Evolutionary conservation across 1,284 basidiomycete species (phyloP).

Genomic region (Ustilago vetiveriae): DNA sequence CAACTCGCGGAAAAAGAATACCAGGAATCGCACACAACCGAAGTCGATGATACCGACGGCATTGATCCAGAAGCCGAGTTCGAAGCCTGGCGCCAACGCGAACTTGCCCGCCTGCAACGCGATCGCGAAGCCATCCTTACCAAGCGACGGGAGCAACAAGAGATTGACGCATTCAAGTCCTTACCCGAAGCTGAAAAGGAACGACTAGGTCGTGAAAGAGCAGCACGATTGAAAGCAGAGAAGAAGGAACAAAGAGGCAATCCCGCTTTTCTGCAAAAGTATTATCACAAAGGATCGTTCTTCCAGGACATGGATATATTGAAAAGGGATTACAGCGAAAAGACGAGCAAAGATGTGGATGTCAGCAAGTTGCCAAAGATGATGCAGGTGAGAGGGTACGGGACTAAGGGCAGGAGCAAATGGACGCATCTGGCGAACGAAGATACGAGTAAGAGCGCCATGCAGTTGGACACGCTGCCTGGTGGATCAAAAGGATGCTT

Average conservation of each 20-base stretch:
- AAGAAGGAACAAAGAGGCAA: conserved; percentile 76
- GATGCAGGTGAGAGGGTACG: conserved; percentile 97
- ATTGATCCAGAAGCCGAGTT: conserved; percentile 90
- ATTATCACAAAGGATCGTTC: conserved; percentile 99
- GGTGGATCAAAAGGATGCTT: conserved; percentile 79
- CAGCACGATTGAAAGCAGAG: conserved; percentile 10
- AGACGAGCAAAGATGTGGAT: conserved; percentile 82
- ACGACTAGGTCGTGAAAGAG: conserved; percentile 25
- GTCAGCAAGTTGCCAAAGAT: conserved; percentile 86
- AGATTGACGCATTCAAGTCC: conserved; percentile 86
- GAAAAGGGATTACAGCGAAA: conserved; percentile 86
- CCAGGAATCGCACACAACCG: conserved; percentile 77
- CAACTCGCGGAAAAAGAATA: conserved; percentile 88
- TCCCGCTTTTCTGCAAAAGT: conserved; percentile 94
- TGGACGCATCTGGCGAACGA: conserved; percentile 86
- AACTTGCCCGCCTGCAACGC: conserved; percentile 86
- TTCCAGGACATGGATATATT: conserved; percentile 90
- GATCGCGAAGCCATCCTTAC: conserved; percentile 84
- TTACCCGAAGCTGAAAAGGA: conserved; percentile 87
- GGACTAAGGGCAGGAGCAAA: conserved; percentile 86
- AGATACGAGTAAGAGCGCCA: conserved; percentile 75
- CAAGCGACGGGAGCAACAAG: conserved; percentile 83
- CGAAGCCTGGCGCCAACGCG: conserved; percentile 92
- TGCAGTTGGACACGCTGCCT: conserved; percentile 58
- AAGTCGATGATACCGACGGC: conserved; percentile 94